Evolutionary conservation across 78 protist species (phyloP), one percentile per base, ranked within the genome.

Genomic region (Dictyostelium brefeldianum): DNA sequence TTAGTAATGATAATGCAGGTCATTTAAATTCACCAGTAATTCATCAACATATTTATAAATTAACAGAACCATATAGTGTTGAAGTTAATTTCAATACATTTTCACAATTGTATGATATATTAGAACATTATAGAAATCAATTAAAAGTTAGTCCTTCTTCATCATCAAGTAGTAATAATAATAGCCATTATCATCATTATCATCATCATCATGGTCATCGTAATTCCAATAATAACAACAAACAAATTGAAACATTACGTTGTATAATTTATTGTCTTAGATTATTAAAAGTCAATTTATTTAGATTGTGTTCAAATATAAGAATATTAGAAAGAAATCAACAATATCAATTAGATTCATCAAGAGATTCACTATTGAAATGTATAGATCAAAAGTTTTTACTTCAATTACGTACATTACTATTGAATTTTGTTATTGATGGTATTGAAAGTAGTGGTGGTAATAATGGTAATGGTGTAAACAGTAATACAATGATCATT

Each of bases 11-110:
- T 22, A 31, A 22, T 27, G 71, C 47, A 1, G 75, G 75, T 67
- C 75, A 25, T 31, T 29, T 29, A 14, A 20, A 25, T 5, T 9
- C 46, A 5, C 27, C 73, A n/a, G 36, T 54, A 20, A 51, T 75
- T 17, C 67, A 78, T 31, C 75, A 90, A 22, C 90, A 81, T 69
- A 48, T 90, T 41, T 46, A 74, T n/a, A 82, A 90, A 46, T 36
- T 90, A 50, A 81, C 81, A 0, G 95, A 90, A n/a, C 87, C 95
- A 17, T 90, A 75, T 67, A 75, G 95, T 64, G 91, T 90, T 22
- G 95, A 90, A 51, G 90, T 90, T 14, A 79, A 57, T 47, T 82
- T 75, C 27, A 81, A 53, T 50, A 90, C 95, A n/a, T 90, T 90
- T 29, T 82, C 89, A 50, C 90, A 82, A 46, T 36, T 90, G n/a